A percentile compares a stretch with the other conserved stretches of the same genome.
phyloP scores from a whole-genome alignment of 257 asterid species.

The Rhazya stricta region DNA sequence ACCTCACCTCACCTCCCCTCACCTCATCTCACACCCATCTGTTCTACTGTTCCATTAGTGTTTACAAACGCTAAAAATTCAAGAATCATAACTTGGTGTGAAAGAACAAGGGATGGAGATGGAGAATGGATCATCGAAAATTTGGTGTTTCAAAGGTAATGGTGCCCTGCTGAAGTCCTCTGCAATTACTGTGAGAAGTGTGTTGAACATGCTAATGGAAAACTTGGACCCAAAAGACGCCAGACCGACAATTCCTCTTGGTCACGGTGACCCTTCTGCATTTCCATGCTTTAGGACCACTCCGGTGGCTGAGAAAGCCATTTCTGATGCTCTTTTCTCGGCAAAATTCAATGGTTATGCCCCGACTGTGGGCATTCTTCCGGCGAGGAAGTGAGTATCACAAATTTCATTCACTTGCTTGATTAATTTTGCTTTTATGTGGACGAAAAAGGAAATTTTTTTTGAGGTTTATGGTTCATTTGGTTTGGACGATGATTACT shows the following conservation, averaged over 20 bases:
- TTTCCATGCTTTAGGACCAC: constrained; percentile 64
- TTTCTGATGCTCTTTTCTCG: constrained; percentile 55
- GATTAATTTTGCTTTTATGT: not conserved
- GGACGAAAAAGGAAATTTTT: not conserved
- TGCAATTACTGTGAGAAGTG: constrained; percentile 48
- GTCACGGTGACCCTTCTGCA: constrained; percentile 84
- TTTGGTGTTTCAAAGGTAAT: constrained; percentile 54
- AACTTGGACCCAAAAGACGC: constrained; percentile 40
- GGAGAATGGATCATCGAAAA: constrained; percentile 33
- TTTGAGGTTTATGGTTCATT: not conserved
- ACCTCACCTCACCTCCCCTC: no score
- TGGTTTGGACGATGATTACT: not conserved
- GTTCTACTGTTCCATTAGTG: no score
- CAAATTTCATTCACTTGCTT: not conserved
- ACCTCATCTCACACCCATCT: no score
- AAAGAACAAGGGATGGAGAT: constrained; percentile 8
- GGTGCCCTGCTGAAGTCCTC: constrained; percentile 41
- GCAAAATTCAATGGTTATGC: constrained; percentile 68
- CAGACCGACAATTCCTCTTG: constrained; percentile 54
- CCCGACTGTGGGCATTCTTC: constrained; percentile 52
- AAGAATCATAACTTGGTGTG: not conserved
- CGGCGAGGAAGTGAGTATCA: constrained; percentile 51
- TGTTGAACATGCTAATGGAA: constrained; percentile 32
- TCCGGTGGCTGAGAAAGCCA: constrained; percentile 52
- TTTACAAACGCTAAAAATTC: not conserved